Base-by-base conservation (phyloP, 257 asterid species). In the Rauvolfia tetraphylla region DNA sequence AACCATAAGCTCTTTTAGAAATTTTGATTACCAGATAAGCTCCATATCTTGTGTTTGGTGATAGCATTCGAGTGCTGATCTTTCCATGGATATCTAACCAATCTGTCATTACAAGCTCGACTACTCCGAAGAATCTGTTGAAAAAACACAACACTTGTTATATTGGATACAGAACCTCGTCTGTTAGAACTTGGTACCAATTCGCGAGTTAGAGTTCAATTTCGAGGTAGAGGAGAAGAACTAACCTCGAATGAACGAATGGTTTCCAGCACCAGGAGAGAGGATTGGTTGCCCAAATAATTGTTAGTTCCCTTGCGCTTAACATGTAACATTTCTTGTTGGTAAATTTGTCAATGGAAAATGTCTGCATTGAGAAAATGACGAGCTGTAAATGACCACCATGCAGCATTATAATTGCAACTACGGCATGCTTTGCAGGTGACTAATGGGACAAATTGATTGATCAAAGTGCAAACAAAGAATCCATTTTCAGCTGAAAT, bases 221-320 rank as follows among this genome's bases (percentile, higher is more conserved):
- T n/a, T n/a, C n/a, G n/a, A n/a, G n/a, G 1, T 9, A 13, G 53
- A 10, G 68, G 38, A 31, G 38, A 36, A 65, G 42, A 36, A 67
- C 20, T 42, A 38, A 72, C 75, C 80, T 71, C n/a, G n/a, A n/a
- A n/a, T n/a, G n/a, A n/a, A n/a, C n/a, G 11, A 79, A 78, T 75
- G 86, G 81, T 75, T 90, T 92, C 97, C 96, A 88, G 74, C 91
- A 88, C 97, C 97, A 92, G 61, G 73, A 84, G 1, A 89, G 84
- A 68, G 85, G 81, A 83, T 88, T 81, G 71, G n/a, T 78, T 8
- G 90, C 82, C 93, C 93, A 90, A 23, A 89, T 68, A 71, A 90
- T 88, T 34, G 88, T 88, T 0, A 92, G 87, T n/a, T 87, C 91
- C 78, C 93, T 86, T 71, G 96, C 92, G 78, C 97, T 87, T 81